Base-by-base conservation (phyloP, 805 yeast genomes). In the Candida pseudofarinosa region DNA sequence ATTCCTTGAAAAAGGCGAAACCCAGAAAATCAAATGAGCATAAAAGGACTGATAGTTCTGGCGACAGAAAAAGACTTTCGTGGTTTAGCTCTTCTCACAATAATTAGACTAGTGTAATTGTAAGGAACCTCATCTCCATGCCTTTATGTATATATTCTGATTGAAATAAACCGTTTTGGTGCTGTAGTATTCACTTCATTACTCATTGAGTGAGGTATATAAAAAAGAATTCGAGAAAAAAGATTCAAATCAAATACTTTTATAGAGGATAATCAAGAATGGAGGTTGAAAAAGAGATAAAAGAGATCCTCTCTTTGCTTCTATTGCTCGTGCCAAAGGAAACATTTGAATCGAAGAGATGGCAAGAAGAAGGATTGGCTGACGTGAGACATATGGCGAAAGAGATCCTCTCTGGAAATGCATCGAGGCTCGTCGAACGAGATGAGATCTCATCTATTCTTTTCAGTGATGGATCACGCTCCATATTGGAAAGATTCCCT, bases 1-100 rank as follows among this genome's bases (percentile, higher is more conserved):
- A 62, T 35, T 65, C 74, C 4, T 55, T 71, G 40, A 61, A 55
- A 33, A 62, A 57, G 34, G 51, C 59, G 17, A 61, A 61, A 45
- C 39, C 56, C 3, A 53, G 67, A 37, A 34, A 34, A 18, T 34
- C 37, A 7, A 18, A 60, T 33, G 70, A 65, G 36, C 55, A 56
- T 44, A 59, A 56, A 42, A 53, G 67, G 32, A 43, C 61, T 13
- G 71, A 66, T 10, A 55, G 60, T 34, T 30, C 40, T 1, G 39
- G 35, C 13, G 63, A 59, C 18, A 54, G 50, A 26, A 37, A 55
- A 35, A 43, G 60, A 16, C 48, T 54, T 30, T 53, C 58, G 3
- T 53, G 55, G 19, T 58, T 58, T 31, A 44, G 51, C 4, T 33
- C 26, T 30, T 14, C 47, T 19, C 37, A 35, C 26, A 32, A 20